A percentile compares a stretch with the other conserved stretches of the same genome.
Evolutionary conservation across 345 rosid genomes (phyloP).

Genomic region (Salix udensis): DNA sequence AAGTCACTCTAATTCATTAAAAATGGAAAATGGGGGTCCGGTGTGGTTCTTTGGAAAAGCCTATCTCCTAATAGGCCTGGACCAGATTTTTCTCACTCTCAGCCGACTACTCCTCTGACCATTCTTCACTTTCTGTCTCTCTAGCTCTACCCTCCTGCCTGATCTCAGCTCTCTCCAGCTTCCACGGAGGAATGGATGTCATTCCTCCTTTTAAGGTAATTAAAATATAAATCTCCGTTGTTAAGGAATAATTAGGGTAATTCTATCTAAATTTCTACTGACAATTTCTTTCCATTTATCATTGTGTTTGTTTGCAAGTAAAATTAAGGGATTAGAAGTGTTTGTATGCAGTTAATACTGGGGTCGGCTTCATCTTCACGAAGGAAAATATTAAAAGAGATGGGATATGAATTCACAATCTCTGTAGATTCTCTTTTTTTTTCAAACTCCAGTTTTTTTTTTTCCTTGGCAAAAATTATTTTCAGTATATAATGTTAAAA

Average conservation of each 20-base stretch:
- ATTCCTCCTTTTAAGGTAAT: constrained; percentile 51
- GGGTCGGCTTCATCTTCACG: constrained; percentile 82
- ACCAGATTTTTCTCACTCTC: background rate
- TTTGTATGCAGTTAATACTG: constrained; percentile 59
- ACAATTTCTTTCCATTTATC: too few relatives aligned
- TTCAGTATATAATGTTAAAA: background rate
- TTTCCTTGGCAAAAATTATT: background rate
- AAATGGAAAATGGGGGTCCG: too few relatives aligned
- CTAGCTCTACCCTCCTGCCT: background rate
- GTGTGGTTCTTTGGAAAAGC: background rate
- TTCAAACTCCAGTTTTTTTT: background rate
- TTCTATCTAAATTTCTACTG: too few relatives aligned
- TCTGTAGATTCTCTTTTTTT: constrained; percentile 34
- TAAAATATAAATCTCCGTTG: background rate
- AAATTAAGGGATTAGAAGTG: too few relatives aligned
- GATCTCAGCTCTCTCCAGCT: background rate
- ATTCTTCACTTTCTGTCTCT: background rate
- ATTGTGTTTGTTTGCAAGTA: constrained; percentile 2
- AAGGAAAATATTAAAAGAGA: constrained; percentile 59
- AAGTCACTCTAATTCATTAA: too few relatives aligned
- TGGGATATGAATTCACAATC: constrained; percentile 84
- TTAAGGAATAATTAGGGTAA: background rate
- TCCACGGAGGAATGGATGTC: constrained; percentile 38
- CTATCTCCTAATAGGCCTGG: background rate
- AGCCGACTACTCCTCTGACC: background rate